Evolutionary conservation across 1,284 basidiomycete species (phyloP).

Genomic region (Cryptococcus amylolentus): DNA sequence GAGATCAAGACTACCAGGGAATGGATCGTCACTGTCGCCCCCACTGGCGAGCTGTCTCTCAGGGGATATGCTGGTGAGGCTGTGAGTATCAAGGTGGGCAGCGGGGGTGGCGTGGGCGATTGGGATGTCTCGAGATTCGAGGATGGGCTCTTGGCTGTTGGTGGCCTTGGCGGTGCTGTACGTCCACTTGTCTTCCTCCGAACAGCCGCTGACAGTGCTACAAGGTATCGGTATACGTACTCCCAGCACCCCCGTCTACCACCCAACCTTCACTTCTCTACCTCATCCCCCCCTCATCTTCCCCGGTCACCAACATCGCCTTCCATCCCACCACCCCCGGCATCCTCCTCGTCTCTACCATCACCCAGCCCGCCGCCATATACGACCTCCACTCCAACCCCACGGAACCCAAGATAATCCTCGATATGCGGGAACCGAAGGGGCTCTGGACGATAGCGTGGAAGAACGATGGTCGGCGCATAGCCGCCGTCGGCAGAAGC

Average conservation of each 20-base stretch:
- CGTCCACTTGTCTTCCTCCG: constrained; percentile 5
- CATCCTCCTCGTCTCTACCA: constrained; percentile 36
- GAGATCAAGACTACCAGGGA: constrained; percentile 39
- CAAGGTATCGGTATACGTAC: constrained; percentile 19
- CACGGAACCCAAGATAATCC: constrained; percentile 15
- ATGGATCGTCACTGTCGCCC: constrained; percentile 32
- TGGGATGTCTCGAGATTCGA: constrained; percentile 43
- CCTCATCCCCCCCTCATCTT: constrained; percentile 16
- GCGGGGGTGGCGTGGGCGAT: constrained; percentile 32
- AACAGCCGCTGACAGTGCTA: background rate
- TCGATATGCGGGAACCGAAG: constrained; percentile 29
- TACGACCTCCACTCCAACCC: constrained; percentile 37
- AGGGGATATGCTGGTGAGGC: constrained; percentile 20
- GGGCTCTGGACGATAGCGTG: constrained; percentile 45
- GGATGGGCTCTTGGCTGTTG: constrained; percentile 29
- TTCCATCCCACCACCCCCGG: constrained; percentile 49
- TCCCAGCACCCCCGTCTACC: constrained; percentile 7
- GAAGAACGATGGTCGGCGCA: constrained; percentile 40
- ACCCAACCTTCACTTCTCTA: constrained; percentile 2
- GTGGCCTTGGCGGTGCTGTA: constrained; percentile 34
- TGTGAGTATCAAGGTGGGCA: constrained; percentile 26
- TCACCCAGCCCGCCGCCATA: constrained; percentile 28
- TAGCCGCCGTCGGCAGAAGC: constrained; percentile 44
- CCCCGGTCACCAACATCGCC: constrained; percentile 37
- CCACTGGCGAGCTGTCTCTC: constrained; percentile 30